A percentile compares a stretch with the other conserved stretches of the same genome.
Evolutionary conservation across 2,329 filamentous ascomycete species (phyloP).

Genomic region (Aspergillus sp.): DNA sequence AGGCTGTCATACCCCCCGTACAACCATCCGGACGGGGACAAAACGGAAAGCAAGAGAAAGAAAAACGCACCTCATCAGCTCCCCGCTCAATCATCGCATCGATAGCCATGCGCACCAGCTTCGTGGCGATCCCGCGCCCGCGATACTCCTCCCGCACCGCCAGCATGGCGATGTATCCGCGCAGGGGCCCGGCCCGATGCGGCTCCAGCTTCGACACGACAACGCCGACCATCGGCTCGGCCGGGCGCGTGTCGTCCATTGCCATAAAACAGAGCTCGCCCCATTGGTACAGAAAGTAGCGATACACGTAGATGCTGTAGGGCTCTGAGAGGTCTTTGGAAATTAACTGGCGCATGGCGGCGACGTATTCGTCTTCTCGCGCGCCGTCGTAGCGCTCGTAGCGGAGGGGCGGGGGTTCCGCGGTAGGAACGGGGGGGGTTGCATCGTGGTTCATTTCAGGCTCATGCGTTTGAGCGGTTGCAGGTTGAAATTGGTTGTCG

Average conservation of each 20-base stretch:
- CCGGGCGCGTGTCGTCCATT: conserved; percentile 44
- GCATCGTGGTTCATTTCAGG: conserved; percentile 30
- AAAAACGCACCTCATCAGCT: conserved; percentile 69
- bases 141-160: conserved; percentile 80
- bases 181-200: conserved; percentile 79
- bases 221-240: conserved; percentile 68
- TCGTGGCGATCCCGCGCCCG: conserved; percentile 82
- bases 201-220: conserved; percentile 92
- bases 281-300: conserved; percentile 98
- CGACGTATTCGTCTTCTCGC: conserved; percentile 67
- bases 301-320: conserved; percentile 98
- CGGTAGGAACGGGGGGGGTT: conserved; percentile 7
- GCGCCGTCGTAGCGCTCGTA: conserved; percentile 60
- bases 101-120: conserved; percentile 83
- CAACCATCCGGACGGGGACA: neutral
- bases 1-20: neutral
- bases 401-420: conserved; percentile 40
- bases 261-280: conserved; percentile 91
- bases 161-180: conserved; percentile 98
- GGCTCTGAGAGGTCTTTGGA: conserved; percentile 96
- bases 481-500: conserved; percentile 1
- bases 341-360: conserved; percentile 86
- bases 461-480: conserved; percentile 14
- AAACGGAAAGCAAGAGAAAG: conserved; percentile 2
- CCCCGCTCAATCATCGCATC: conserved; percentile 81